A percentile compares a stretch with the other conserved stretches of the same genome.
Conservation (phyloP, 169 alveolate genomes). For the Plasmodium falciparum region DNA sequence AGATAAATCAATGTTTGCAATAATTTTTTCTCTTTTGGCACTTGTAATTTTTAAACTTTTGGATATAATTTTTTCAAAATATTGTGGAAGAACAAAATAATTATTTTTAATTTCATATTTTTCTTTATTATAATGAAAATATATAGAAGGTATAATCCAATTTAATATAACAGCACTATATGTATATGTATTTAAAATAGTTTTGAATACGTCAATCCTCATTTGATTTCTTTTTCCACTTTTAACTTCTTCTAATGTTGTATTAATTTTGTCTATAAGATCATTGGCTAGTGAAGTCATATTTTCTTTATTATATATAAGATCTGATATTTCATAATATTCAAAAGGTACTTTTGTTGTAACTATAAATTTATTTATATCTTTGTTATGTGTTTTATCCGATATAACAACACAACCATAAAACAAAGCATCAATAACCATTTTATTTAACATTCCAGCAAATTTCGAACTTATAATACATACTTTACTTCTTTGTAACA, state of each 20-base stretch:
- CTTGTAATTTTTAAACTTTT: constrained; percentile 62
- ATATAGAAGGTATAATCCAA: constrained; percentile 65
- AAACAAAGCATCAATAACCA: constrained; percentile 59
- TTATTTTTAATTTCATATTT: constrained; percentile 44
- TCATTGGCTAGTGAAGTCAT: constrained; percentile 29
- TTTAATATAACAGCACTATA: constrained; percentile 51
- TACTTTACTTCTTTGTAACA: constrained; percentile 54
- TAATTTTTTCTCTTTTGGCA: constrained; percentile 72
- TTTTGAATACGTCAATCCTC: constrained; percentile 44
- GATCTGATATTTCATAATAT: constrained; percentile 59
- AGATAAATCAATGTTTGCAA: constrained; percentile 68
- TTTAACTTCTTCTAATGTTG: constrained; percentile 42
- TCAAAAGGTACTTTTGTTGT: constrained; percentile 62
- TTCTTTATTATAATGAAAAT: constrained; percentile 62
- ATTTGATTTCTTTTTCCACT: constrained; percentile 26
- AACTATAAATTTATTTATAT: constrained; percentile 39
- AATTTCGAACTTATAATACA: constrained; percentile 67
- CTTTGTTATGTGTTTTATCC: constrained; percentile 66
- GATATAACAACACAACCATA: constrained; percentile 69
- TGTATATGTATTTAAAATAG: constrained; percentile 56
- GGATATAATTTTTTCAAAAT: constrained; percentile 56
- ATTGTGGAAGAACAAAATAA: constrained; percentile 70
- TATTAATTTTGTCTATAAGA: constrained; percentile 15
- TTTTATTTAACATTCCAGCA: constrained; percentile 67
- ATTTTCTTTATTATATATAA: constrained; percentile 55